Base-by-base conservation (phyloP, 2,329 filamentous ascomycete genomes). In the Colletotrichum sp. region DNA sequence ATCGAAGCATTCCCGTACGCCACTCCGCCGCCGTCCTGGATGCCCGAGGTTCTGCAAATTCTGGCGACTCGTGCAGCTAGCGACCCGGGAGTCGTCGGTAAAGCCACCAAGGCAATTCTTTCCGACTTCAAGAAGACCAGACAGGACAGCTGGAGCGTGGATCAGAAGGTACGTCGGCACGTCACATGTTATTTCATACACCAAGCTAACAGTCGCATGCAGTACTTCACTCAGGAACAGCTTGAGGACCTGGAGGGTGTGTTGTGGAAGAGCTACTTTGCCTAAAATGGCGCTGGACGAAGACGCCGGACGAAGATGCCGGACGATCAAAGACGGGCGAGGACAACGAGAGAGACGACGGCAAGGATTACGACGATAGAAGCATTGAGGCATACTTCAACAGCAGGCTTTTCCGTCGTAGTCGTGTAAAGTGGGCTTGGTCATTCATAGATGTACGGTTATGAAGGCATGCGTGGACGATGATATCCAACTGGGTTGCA, bases 251-350 rank as follows among this genome's bases (percentile, higher is more conserved):
- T 99, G 75, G 96, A 98, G 81, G 97, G 97, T 69, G 98, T 99
- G 64, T 88, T 99, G 69, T 99, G 97, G 97, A 99, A 99, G 93
- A 99, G 96, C 85, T 99, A 99, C 84, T 99, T 99, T 88, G 98
- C 96, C 55, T 98, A 88, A 84, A 19, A 19, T 39, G 36, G 36
- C 36, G 2, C 36, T 3, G 8, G 36, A 1, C 36, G 36, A 19
- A 39, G 36, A 19, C 16, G 36, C 16, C 36, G 34, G 34, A 8
- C 34, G 34, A 39, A 8, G 7, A 1, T 4, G 15, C 34, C 34
- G 34, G 34, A 16, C 34, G 34, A 36, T n/a, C 44, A 22, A 19
- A 52, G 44, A 52, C n/a, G 44, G 44, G 11, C 44, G 44, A 22
- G n/a, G 44, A 52, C 44, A 52, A 6, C 67, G 12, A 11, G 3